Conservation (phyloP, 2,329 filamentous ascomycete genomes). For the Chrysosporium queenslandicum region DNA sequence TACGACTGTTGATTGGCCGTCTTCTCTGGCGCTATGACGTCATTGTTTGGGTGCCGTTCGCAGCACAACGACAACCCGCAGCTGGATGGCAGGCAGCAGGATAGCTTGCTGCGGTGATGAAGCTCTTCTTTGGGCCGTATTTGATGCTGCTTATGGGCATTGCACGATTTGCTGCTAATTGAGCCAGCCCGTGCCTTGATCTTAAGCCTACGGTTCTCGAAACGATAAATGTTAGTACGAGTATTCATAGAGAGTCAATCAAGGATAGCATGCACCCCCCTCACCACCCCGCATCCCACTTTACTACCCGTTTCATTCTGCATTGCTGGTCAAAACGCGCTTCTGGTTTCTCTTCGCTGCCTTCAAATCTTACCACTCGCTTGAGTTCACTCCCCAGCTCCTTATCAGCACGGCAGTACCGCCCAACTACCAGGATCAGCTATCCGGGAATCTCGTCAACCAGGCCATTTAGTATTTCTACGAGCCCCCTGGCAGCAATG, state of each 20-base stretch:
- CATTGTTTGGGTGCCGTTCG: background rate
- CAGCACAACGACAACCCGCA: background rate
- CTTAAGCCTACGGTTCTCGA: background rate
- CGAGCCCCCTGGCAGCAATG: constrained; percentile 22
- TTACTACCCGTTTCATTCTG: background rate
- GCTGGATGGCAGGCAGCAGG: background rate
- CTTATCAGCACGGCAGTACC: too few species aligned
- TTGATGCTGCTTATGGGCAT: background rate
- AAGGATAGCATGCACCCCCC: constrained; percentile 6
- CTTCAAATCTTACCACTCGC: background rate
- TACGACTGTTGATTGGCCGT: background rate
- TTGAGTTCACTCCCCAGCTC: too few species aligned
- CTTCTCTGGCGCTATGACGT: background rate
- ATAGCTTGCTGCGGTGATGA: background rate
- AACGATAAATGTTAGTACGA: too few species aligned
- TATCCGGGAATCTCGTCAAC: constrained; percentile 11
- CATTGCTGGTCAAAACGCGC: background rate
- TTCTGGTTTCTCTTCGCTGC: background rate
- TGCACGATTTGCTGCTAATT: background rate
- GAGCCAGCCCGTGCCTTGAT: background rate
- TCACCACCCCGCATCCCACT: constrained; percentile 11
- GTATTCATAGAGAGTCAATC: background rate
- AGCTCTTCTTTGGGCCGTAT: background rate
- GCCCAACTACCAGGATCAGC: background rate
- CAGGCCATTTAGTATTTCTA: constrained; percentile 13